A percentile compares a stretch with the other conserved stretches of the same genome.
phyloP scores from a whole-genome alignment of 306 rosid species.

The Citrullus colocynthis region DNA sequence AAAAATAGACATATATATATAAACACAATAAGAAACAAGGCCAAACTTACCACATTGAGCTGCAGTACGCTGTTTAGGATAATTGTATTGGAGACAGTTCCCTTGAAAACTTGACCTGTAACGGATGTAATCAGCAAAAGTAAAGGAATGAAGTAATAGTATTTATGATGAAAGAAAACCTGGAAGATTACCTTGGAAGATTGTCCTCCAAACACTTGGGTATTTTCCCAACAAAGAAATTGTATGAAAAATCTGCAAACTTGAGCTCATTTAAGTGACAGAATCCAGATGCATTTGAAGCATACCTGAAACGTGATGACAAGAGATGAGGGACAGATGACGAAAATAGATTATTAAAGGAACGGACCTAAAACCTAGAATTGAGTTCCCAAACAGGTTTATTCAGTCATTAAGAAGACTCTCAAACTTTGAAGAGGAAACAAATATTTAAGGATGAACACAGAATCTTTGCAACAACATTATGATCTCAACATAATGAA shows the following conservation, averaged over 20 bases:
- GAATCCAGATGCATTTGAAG: constrained; percentile 50
- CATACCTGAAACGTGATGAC: constrained; percentile 43
- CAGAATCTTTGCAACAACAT: not conserved
- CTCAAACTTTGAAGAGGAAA: not conserved
- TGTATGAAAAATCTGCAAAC: constrained; percentile 78
- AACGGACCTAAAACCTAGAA: not conserved
- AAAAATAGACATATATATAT: not conserved
- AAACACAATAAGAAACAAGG: not conserved
- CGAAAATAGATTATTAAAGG: constrained; percentile 13
- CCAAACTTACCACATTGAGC: constrained; percentile 52
- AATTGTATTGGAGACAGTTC: constrained; percentile 63
- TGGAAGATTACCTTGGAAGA: constrained; percentile 62
- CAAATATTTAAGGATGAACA: not conserved
- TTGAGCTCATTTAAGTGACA: constrained; percentile 53
- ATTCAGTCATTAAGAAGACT: not conserved
- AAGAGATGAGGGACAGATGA: constrained; percentile 12
- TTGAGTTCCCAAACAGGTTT: not conserved
- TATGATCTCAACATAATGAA: not conserved
- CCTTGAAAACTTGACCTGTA: constrained; percentile 79
- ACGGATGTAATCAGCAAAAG: constrained; percentile 12
- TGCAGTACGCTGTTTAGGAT: constrained; percentile 51
- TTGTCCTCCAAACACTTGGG: constrained; percentile 60
- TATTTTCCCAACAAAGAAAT: constrained; percentile 74
- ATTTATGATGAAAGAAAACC: constrained; percentile 11
- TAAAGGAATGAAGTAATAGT: constrained; percentile 12